Conservation (phyloP, 371 early-diverging fungal genomes). For the Mortierella polycephala region DNA sequence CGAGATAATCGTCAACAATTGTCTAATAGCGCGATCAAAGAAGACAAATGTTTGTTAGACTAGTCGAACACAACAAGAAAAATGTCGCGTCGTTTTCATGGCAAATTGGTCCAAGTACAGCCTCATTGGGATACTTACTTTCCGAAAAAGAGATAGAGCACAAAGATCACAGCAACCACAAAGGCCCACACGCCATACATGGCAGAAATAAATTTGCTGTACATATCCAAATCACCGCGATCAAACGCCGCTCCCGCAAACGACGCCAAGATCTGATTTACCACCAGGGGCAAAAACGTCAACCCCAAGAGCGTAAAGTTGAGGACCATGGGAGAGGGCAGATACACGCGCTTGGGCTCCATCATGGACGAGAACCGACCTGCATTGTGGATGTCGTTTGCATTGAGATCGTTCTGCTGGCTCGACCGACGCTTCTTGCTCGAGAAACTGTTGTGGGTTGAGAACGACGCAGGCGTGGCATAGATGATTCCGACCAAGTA, state of each 20-base stretch:
- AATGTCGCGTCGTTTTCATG: background rate
- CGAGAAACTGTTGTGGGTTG: constrained; percentile 50
- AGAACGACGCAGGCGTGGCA: constrained; percentile 50
- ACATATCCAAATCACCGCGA: constrained; percentile 34
- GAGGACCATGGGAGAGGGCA: constrained; percentile 41
- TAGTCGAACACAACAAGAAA: background rate
- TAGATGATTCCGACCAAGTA: constrained; percentile 53
- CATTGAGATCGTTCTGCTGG: constrained; percentile 24
- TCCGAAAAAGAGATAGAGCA: constrained; percentile 52
- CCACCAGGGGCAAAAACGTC: constrained; percentile 32
- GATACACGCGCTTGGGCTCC: constrained; percentile 46
- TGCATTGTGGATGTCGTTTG: constrained; percentile 15
- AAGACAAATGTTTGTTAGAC: background rate
- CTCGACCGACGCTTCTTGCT: constrained; percentile 33
- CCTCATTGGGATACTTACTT: constrained; percentile 25
- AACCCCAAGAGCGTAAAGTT: constrained; percentile 37
- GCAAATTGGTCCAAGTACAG: too few species aligned
- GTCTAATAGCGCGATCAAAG: constrained; percentile 13
- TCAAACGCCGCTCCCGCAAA: constrained; percentile 45
- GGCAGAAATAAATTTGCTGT: constrained; percentile 37
- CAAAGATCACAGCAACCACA: constrained; percentile 50
- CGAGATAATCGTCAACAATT: constrained; percentile 49
- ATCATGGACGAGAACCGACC: constrained; percentile 50
- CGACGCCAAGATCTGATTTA: constrained; percentile 50
- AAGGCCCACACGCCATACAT: constrained; percentile 52